Evolutionary conservation across 2,329 filamentous ascomycete genomes (phyloP), one percentile per base, ranked within the genome.

Genomic region (Herpotrichia juniperi): DNA sequence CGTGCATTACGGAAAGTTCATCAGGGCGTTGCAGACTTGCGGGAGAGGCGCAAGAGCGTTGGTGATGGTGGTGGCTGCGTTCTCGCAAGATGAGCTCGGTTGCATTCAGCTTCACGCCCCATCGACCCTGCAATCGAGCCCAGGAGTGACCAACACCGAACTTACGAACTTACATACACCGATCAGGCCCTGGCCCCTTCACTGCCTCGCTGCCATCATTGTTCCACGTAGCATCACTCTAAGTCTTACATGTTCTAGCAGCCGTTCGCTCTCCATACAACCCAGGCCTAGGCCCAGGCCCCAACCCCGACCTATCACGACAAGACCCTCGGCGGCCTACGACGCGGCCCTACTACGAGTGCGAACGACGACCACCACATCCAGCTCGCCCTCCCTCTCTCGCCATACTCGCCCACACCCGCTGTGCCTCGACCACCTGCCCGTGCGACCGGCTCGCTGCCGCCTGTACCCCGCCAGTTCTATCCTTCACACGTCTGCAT

Each of bases 391-490:
- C 31, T 26, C 53, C 48, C 62, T 30, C 40, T 37, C 52, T 45
- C 43, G 16, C 37, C 44, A 44, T 26, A 40, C 32, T 25, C 30
- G 42, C 28, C 35, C 42, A 34, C 52, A 17, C 48, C 39, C 28
- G 17, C 21, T 12, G 51, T 42, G 39, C 48, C 48, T 49, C 50
- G 48, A 43, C 46, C 45, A 32, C 54, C 42, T 31, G 31, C 32
- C 44, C 48, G 44, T 57, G 51, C 48, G 51, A 57, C 53, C 53
- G 42, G 25, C 43, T 26, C 31, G 43, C 57, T 17, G 46, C 48
- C 42, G 53, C 31, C 52, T 21, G 25, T 54, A 51, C 63, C 62
- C 61, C 64, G 64, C 65, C 53, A 19, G 60, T 62, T 63, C 62
- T 39, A 56, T 51, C 50, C 48, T 53, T 57, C 50, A 50, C 47